Evolutionary conservation across 805 yeast genomes (phyloP).

Genomic region (Candida anglica): DNA sequence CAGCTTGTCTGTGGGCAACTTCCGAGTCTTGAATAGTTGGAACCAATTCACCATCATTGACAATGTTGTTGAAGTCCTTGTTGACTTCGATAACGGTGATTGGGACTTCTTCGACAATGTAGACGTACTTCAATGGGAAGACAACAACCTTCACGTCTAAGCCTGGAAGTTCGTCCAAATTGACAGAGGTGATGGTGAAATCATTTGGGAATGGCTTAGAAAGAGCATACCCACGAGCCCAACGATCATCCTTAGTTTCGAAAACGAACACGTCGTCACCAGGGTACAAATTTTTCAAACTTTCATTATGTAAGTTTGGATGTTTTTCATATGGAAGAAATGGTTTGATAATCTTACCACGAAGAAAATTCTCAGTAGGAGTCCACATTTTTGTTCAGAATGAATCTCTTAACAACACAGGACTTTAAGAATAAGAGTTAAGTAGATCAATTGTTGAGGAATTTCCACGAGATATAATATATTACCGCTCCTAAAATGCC

Average conservation of each 20-base stretch:
- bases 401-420: too few species aligned
- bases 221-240: slow-evolving; percentile 79
- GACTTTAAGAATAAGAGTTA: too few species aligned
- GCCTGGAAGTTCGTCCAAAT: slow-evolving; percentile 61
- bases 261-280: slow-evolving; percentile 79
- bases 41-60: slow-evolving; percentile 15
- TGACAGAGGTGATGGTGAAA: slow-evolving; percentile 56
- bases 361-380: slow-evolving; percentile 32
- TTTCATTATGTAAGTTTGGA: slow-evolving; percentile 31
- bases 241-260: slow-evolving; percentile 55
- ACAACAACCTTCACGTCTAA: slow-evolving; percentile 50
- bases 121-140: slow-evolving; percentile 56
- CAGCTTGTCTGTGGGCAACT: slow-evolving; percentile 17
- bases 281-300: slow-evolving; percentile 54
- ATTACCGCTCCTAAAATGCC: too few species aligned
- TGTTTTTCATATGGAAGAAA: slow-evolving; percentile 40
- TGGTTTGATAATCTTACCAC: slow-evolving; percentile 35
- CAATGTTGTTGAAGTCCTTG: slow-evolving; percentile 24
- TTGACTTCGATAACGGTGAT: slow-evolving; percentile 24
- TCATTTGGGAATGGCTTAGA: slow-evolving; percentile 69
- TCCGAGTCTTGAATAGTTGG: slow-evolving; percentile 34
- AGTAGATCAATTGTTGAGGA: too few species aligned
- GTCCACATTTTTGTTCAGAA: slow-evolving; percentile 33
- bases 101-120: slow-evolving; percentile 40
- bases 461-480: too few species aligned